Conservation (phyloP, 2,329 filamentous ascomycete species). For the Arachnomyces sp. region DNA sequence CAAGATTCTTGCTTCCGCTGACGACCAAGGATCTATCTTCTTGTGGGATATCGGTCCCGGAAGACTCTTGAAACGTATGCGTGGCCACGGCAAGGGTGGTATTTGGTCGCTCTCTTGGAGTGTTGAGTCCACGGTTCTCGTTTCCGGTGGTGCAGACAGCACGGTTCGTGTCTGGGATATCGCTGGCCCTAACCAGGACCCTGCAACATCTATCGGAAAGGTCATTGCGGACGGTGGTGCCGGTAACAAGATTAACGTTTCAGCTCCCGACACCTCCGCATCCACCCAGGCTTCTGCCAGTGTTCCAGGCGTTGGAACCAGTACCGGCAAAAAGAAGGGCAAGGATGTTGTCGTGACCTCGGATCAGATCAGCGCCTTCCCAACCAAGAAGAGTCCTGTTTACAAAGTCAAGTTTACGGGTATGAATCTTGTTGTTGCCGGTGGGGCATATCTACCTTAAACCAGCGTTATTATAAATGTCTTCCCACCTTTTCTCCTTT, state of each 20-base stretch:
- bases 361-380: constrained; percentile 90
- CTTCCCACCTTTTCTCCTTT: too few relatives aligned
- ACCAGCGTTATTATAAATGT: too few relatives aligned
- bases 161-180: constrained; percentile 95
- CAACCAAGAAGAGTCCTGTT: constrained; percentile 92
- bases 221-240: constrained; percentile 42
- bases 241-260: constrained; percentile 40
- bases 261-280: constrained; percentile 41
- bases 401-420: constrained; percentile 88
- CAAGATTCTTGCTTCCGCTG: constrained; percentile 82
- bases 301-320: constrained; percentile 28
- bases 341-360: constrained; percentile 87
- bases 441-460: constrained; percentile 58
- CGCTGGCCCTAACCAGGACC: constrained; percentile 55
- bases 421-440: constrained; percentile 88
- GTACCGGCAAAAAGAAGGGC: constrained; percentile 55
- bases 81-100: constrained; percentile 85
- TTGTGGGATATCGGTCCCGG: constrained; percentile 92
- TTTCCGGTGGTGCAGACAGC: constrained; percentile 83
- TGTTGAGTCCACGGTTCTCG: constrained; percentile 81
- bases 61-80: constrained; percentile 79
- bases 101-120: constrained; percentile 92
- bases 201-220: constrained; percentile 46
- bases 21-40: constrained; percentile 79
- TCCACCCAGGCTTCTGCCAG: constrained; percentile 37